phyloP scores from a whole-genome alignment of 78 protist species.

The Dictyostelium brefeldianum region DNA sequence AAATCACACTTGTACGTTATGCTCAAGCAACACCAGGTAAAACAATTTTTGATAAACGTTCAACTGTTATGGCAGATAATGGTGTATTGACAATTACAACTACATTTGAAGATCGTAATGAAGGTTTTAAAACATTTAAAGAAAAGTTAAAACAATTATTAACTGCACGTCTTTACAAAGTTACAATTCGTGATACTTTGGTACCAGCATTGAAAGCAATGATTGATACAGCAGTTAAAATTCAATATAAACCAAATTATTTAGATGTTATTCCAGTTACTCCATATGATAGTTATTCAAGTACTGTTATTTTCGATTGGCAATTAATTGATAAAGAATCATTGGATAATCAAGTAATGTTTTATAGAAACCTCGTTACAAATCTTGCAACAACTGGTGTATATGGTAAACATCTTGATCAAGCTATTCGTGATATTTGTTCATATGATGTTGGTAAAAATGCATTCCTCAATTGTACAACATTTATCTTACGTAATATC shows the following conservation, averaged over 20 bases:
- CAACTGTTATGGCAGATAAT: slow-evolving; percentile 8
- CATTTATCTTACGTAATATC: slow-evolving; percentile 21
- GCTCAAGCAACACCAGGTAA: slow-evolving; percentile 49
- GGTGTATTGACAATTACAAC: slow-evolving; percentile 31
- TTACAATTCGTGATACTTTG: slow-evolving; percentile 32
- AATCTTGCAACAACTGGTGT: neutral
- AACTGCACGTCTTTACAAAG: slow-evolving; percentile 49
- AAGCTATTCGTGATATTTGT: slow-evolving; percentile 35
- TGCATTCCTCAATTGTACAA: slow-evolving; percentile 18
- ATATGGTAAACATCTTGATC: neutral
- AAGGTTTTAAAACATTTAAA: slow-evolving; percentile 54
- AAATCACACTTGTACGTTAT: slow-evolving; percentile 20
- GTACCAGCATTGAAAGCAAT: slow-evolving; percentile 36
- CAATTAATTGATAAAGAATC: slow-evolving; percentile 50
- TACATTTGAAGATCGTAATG: slow-evolving; percentile 55
- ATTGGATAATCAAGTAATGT: slow-evolving; percentile 25
- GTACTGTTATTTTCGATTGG: slow-evolving; percentile 49
- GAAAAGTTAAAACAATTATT: slow-evolving; percentile 30
- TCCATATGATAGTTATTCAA: neutral
- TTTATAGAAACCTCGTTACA: neutral
- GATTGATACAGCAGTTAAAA: slow-evolving; percentile 40
- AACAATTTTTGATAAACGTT: slow-evolving; percentile 68
- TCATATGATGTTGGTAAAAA: slow-evolving; percentile 68
- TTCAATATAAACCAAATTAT: slow-evolving; percentile 23
- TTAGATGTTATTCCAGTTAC: slow-evolving; percentile 42